Evolutionary conservation across 139 green algal species (phyloP), one percentile per base, ranked within the genome.

Genomic region (Tetraselmis striata): DNA sequence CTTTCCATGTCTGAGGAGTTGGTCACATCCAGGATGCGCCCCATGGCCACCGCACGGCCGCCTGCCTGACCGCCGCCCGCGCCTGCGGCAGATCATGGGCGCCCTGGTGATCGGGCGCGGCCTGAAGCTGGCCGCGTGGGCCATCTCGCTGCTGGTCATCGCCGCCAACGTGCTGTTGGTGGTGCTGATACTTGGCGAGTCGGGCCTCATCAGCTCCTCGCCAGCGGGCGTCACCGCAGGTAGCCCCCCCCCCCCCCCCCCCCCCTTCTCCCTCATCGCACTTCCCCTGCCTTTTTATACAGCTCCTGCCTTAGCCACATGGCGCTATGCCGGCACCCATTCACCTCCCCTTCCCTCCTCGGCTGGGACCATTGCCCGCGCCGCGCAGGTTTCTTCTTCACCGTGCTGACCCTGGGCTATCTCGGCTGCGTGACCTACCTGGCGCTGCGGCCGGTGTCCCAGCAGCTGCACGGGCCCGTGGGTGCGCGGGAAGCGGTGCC

Each of bases 31-130:
- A n/a, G n/a, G n/a, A n/a, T n/a, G n/a, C n/a, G n/a, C n/a, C n/a
- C n/a, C n/a, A n/a, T n/a, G n/a, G n/a, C n/a, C n/a, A n/a, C n/a
- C n/a, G n/a, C n/a, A n/a, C n/a, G n/a, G n/a, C n/a, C n/a, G n/a
- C n/a, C n/a, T n/a, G n/a, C n/a, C n/a, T n/a, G n/a, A n/a, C n/a
- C n/a, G n/a, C n/a, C n/a, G n/a, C n/a, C n/a, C n/a, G n/a, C n/a
- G n/a, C n/a, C n/a, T 67, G 18, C 45, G 5, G 2, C 29, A 75
- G 1, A 78, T 94, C n/a, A 93, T 94, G 90, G 88, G 90, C 32
- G 28, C 11, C 28, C 89, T 94, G 59, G 82, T 78, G 26, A 94
- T 90, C 45, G 30, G 30, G 1, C 2, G 26, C 1, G 23, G 24
- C 0, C 84, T 76, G 30, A 31, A 75, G 0, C 30, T 76, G 0